Conservation (phyloP, 2,329 filamentous ascomycete species). For the Pseudogymnoascus sp. region DNA sequence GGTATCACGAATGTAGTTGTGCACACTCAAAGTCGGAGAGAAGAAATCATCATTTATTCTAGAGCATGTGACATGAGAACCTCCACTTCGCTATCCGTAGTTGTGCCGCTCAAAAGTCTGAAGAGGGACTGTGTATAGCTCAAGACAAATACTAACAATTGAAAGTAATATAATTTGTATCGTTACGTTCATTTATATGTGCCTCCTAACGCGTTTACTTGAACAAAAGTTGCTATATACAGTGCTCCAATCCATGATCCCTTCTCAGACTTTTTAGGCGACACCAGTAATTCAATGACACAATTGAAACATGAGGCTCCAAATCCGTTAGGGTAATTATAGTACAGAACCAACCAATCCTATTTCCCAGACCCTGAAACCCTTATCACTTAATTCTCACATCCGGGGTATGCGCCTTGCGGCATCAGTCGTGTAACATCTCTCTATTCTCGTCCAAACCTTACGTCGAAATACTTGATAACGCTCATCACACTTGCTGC, state of each 20-base stretch:
- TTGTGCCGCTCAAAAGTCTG: not conserved
- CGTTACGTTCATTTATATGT: too few species aligned
- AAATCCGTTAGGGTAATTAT: constrained; percentile 3
- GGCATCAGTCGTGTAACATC: constrained; percentile 1
- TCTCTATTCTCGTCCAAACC: constrained; percentile 50
- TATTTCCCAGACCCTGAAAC: not conserved
- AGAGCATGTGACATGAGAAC: constrained; percentile 9
- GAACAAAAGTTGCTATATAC: too few species aligned
- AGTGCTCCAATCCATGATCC: too few species aligned
- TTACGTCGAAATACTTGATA: constrained; percentile 72
- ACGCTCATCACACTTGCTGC: constrained; percentile 81
- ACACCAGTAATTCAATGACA: not conserved
- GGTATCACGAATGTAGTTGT: not conserved
- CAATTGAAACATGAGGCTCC: constrained; percentile 11
- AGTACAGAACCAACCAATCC: constrained; percentile 1
- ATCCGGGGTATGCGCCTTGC: not conserved
- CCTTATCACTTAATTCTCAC: constrained; percentile 1
- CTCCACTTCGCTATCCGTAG: not conserved
- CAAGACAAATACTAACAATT: too few species aligned
- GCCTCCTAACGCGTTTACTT: too few species aligned
- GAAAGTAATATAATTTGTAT: too few species aligned
- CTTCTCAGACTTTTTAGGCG: too few species aligned
- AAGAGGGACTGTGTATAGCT: too few species aligned
- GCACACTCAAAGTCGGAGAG: not conserved
- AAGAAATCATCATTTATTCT: constrained; percentile 7